Percentiles rank a stretch among this genome's conserved stretches.
Evolutionary conservation across 148 eudicot genomes (phyloP).

Genomic region (Persicaria tinctoria): DNA sequence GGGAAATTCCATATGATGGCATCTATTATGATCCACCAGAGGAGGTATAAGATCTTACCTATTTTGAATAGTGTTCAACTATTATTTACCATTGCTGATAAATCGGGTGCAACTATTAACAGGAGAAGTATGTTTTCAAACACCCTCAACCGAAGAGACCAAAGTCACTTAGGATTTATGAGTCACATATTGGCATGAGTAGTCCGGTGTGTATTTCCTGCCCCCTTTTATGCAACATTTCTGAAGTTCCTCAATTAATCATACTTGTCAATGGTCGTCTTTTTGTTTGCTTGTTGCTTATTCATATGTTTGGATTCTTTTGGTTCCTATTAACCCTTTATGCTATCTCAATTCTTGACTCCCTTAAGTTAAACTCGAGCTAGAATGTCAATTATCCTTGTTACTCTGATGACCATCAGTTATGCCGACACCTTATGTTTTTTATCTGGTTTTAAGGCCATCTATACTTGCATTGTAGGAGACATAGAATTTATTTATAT

Average conservation of each 20-base stretch:
- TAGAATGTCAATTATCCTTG: background rate
- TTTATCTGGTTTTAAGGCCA: background rate
- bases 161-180: constrained; percentile 84
- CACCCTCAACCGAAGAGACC: constrained; percentile 90
- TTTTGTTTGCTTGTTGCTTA: background rate
- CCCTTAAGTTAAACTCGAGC: background rate
- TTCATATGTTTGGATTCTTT: background rate
- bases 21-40: constrained; percentile 97
- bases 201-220: constrained; percentile 65
- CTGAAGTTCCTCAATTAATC: background rate
- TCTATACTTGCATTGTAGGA: background rate
- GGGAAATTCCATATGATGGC: constrained; percentile 90
- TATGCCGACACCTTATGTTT: background rate
- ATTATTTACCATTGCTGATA: background rate
- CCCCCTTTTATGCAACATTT: background rate
- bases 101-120: background rate
- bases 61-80: background rate
- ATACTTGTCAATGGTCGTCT: background rate
- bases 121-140: constrained; percentile 80
- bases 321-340: background rate
- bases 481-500: background rate
- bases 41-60: constrained; percentile 48
- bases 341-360: background rate
- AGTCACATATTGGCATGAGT: constrained; percentile 97
- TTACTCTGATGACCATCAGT: background rate